phyloP scores from a whole-genome alignment of 148 eudicot genomes.

The Amaranthus cruentus region DNA sequence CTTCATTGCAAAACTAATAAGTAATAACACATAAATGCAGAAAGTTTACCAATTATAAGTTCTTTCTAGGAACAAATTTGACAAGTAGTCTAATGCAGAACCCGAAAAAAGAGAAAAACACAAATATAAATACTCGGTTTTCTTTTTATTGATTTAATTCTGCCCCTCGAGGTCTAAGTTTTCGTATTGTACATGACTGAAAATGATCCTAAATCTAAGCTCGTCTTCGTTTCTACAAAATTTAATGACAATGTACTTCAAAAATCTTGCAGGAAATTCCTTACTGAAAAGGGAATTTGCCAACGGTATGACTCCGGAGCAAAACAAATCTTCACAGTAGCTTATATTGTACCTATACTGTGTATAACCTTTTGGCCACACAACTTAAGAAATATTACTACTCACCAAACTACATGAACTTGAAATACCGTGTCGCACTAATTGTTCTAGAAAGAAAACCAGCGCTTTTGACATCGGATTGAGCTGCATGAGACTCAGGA shows the following conservation, averaged over 20 bases:
- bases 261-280: background rate
- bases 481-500: conserved; percentile 33
- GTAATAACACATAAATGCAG: too few relatives aligned
- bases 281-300: background rate
- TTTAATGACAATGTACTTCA: conserved; percentile 4
- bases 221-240: conserved; percentile 26
- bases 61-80: too few relatives aligned
- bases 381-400: background rate
- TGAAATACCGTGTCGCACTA: conserved; percentile 47
- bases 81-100: too few relatives aligned
- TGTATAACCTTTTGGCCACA: background rate
- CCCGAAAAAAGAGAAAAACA: too few relatives aligned
- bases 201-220: conserved; percentile 20
- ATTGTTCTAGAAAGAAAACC: conserved; percentile 55
- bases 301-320: background rate
- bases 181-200: background rate
- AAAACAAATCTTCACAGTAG: background rate
- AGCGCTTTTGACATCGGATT: conserved; percentile 31
- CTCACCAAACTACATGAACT: conserved; percentile 24
- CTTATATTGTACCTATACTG: conserved; percentile 1
- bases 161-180: too few relatives aligned
- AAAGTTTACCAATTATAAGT: too few relatives aligned
- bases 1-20: too few relatives aligned
- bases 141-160: too few relatives aligned
- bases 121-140: too few relatives aligned